These are phyloP conservation scores for Acacia concinna DNA, from an alignment of 331 rosid species.

Conservation along the genomic window DNA sequence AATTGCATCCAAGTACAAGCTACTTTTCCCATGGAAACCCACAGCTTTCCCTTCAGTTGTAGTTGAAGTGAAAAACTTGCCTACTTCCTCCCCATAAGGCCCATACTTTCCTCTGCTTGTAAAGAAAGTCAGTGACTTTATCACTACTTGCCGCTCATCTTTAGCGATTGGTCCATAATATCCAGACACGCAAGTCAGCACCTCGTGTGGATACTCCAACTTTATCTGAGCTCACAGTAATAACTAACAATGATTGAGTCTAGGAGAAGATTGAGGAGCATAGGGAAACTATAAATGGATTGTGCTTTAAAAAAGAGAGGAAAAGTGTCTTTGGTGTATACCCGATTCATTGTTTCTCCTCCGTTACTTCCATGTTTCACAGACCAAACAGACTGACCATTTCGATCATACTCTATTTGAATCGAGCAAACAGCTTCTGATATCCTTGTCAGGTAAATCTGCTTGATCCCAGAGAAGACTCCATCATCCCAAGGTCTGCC, in stretches of 20 bases:
- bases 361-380: slow-evolving; percentile 79
- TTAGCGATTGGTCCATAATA: slow-evolving; percentile 53
- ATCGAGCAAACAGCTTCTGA: slow-evolving; percentile 74
- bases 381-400: slow-evolving; percentile 87
- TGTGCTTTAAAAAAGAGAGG: not conserved
- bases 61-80: slow-evolving; percentile 83
- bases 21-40: slow-evolving; percentile 91
- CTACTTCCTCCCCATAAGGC: slow-evolving; percentile 85
- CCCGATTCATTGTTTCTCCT: slow-evolving; percentile 67
- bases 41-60: slow-evolving; percentile 85
- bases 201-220: slow-evolving; percentile 84
- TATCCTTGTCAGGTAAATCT: slow-evolving; percentile 70
- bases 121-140: slow-evolving; percentile 66
- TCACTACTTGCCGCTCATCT: slow-evolving; percentile 47
- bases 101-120: slow-evolving; percentile 85
- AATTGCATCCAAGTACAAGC: slow-evolving; percentile 84
- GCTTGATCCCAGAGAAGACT: slow-evolving; percentile 75
- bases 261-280: not conserved
- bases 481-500: slow-evolving; percentile 96
- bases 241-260: slow-evolving; percentile 2
- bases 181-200: slow-evolving; percentile 70
- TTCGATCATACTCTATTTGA: slow-evolving; percentile 86
- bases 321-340: slow-evolving; percentile 18
- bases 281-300: not conserved
- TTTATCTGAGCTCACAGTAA: slow-evolving; percentile 53